Evolutionary conservation across 192 early-diverging fungal species (phyloP).

Genomic region (Linderina pennispora): DNA sequence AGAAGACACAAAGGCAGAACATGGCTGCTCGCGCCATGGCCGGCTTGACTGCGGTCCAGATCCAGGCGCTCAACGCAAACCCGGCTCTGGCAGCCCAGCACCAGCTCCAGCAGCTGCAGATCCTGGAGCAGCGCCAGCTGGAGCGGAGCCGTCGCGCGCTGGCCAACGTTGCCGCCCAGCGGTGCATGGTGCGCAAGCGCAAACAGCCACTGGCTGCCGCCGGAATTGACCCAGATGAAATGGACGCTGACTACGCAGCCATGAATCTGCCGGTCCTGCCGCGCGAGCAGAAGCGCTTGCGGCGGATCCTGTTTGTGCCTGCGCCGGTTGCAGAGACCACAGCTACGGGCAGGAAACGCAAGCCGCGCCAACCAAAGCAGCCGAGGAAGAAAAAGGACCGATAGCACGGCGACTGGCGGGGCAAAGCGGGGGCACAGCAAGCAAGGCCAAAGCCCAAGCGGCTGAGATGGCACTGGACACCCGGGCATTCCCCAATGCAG

Average conservation of each 20-base stretch:
- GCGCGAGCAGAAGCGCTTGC: slow-evolving; percentile 16
- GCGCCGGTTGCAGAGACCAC: slow-evolving; percentile 9
- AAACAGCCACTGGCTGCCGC: slow-evolving; percentile 28
- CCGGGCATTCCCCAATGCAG: too few relatives aligned
- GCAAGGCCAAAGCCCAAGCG: too few relatives aligned
- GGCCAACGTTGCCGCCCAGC: too few relatives aligned
- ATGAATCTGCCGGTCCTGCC: slow-evolving; percentile 38
- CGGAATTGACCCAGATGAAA: slow-evolving; percentile 30
- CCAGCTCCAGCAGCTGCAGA: too few relatives aligned
- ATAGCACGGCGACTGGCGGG: background rate
- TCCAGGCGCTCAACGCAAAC: background rate
- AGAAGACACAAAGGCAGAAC: slow-evolving; percentile 1
- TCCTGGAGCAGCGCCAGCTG: slow-evolving; percentile 14
- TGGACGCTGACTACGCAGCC: slow-evolving; percentile 37
- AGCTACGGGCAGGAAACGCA: slow-evolving; percentile 27
- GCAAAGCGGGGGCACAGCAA: too few relatives aligned
- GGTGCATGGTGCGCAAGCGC: slow-evolving; percentile 26
- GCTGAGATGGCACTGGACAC: too few relatives aligned
- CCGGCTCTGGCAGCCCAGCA: background rate
- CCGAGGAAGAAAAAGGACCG: slow-evolving; percentile 16
- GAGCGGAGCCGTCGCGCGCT: too few relatives aligned
- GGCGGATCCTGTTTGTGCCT: slow-evolving; percentile 33
- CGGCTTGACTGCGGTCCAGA: background rate
- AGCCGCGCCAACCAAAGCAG: slow-evolving; percentile 34
- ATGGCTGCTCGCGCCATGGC: too few relatives aligned